Evolutionary conservation across 305 asterid genomes (phyloP), one percentile per base, ranked within the genome.

Genomic region (Plantago lanceolata): DNA sequence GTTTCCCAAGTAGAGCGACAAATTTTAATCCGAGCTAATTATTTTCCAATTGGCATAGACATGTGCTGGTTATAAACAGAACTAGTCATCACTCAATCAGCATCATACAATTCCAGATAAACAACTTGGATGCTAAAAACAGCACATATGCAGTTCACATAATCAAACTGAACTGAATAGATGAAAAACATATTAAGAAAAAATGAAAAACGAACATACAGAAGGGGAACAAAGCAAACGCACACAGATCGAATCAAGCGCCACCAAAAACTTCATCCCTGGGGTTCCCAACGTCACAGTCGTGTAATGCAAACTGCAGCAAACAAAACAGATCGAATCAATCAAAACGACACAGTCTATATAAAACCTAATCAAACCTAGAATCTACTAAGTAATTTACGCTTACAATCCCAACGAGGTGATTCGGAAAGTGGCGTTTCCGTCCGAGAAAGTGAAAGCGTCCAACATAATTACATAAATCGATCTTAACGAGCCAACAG

Each of bases 211-310:
- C 28, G 50, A 67, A 77, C 82, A 67, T 79, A 87, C 97, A 68
- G 84, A 75, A 59, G n/a, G n/a, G n/a, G n/a, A n/a, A n/a, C n/a
- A n/a, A n/a, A n/a, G n/a, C n/a, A n/a, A n/a, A n/a, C n/a, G n/a
- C n/a, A n/a, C n/a, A n/a, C n/a, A n/a, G n/a, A n/a, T n/a, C n/a
- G n/a, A n/a, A n/a, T 89, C 97, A 73, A 89, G 85, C 26, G 97
- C 97, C 85, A 89, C 97, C 78, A 85, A 73, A 76, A 87, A 87
- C 83, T 78, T 85, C 80, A 68, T 65, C 29, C 84, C 94, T 1
- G 97, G 97, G 21, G 85, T 85, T 16, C 97, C 97, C 67, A 89
- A 45, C 31, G 78, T 80, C 79, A 89, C 96, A 31, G 87, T 85
- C 24, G 97, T 83, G 69, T 89, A 87, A 78, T 87, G 94, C 90